These are phyloP conservation scores for Claviceps digitariae DNA, from an alignment of 2,329 filamentous ascomycete species.

Conservation along the genomic window DNA sequence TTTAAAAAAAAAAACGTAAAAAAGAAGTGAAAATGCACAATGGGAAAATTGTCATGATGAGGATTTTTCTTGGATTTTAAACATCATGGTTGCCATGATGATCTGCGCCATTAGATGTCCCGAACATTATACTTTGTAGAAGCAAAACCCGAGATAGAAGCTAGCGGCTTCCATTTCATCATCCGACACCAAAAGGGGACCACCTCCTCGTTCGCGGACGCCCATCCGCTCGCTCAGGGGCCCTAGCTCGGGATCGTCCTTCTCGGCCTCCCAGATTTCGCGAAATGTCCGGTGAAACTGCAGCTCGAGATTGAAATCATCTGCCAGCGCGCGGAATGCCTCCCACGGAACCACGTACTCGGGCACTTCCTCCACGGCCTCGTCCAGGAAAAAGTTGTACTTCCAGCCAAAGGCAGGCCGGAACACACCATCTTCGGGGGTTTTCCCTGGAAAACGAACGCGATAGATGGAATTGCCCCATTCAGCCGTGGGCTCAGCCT, in stretches of 20 bases:
- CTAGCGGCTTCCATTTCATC: slow-evolving; percentile 87
- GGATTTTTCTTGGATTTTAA: not conserved
- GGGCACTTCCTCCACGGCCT: slow-evolving; percentile 90
- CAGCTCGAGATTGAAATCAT: slow-evolving; percentile 92
- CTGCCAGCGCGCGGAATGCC: slow-evolving; percentile 85
- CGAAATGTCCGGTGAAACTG: slow-evolving; percentile 85
- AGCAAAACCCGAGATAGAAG: slow-evolving; percentile 92
- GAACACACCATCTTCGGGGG: slow-evolving; percentile 78
- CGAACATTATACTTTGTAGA: slow-evolving; percentile 67
- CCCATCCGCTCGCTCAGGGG: slow-evolving; percentile 92
- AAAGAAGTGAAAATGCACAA: not conserved
- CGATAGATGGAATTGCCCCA: slow-evolving; percentile 93
- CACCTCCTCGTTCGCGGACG: slow-evolving; percentile 59
- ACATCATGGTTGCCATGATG: too few species aligned
- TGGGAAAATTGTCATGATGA: too few species aligned
- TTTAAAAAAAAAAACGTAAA: not conserved
- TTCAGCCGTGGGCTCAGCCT: slow-evolving; percentile 51
- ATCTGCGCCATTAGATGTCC: too few species aligned
- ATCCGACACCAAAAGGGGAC: slow-evolving; percentile 55
- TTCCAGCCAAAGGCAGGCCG: slow-evolving; percentile 95
- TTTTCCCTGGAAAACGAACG: slow-evolving; percentile 73
- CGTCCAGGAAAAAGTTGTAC: slow-evolving; percentile 91
- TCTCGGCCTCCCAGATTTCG: slow-evolving; percentile 86
- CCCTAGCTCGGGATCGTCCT: slow-evolving; percentile 68
- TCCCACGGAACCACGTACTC: slow-evolving; percentile 99